Evolutionary conservation across 306 rosid species (phyloP), one percentile per base, ranked within the genome.

Genomic region (Begonia masoniana): DNA sequence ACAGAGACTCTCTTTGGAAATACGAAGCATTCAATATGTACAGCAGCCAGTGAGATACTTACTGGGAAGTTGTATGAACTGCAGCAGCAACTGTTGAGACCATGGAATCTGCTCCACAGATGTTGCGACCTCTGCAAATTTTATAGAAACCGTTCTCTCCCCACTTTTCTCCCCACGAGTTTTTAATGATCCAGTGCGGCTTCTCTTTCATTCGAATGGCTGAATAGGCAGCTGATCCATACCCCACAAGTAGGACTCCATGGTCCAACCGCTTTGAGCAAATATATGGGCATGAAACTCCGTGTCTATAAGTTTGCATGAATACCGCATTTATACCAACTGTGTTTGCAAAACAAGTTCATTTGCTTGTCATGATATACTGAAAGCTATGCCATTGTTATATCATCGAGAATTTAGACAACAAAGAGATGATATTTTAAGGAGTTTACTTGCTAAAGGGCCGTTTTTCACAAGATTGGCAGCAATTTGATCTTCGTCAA

Each of bases 241-340:
- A 86, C 10, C 96, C 99, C 43, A 92, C 99, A 51, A 86, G 54
- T 54, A 91, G 72, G 5, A 83, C 99, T 5, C 96, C 99, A 47
- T 92, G 99, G 69, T 92, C 78, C 19, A 71, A 45, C 36, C 80
- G 42, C 77, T 47, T 86, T 56, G 96, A 77, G 64, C 99, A 91
- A 55, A 91, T 70, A 76, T 77, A 91, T 12, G 96, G 99, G 73
- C 99, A 91, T 35, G 99, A 91, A 4, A 86, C 96, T 47, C 99
- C 99, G 0, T 92, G 86, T 0, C 86, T 51, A 39, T 92, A 86
- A 53, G 99, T 86, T 62, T 92, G 99, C 99, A 92, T 92, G 67
- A 65, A 92, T 56, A 75, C 99, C 9, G 99, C 94, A 52, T 92
- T 92, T 64, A 92, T 86, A 51, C 94, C 96, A 74, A 92, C 99